Evolutionary conservation across 106 monocot species (phyloP).

Genomic region (Vanilla planifolia): DNA sequence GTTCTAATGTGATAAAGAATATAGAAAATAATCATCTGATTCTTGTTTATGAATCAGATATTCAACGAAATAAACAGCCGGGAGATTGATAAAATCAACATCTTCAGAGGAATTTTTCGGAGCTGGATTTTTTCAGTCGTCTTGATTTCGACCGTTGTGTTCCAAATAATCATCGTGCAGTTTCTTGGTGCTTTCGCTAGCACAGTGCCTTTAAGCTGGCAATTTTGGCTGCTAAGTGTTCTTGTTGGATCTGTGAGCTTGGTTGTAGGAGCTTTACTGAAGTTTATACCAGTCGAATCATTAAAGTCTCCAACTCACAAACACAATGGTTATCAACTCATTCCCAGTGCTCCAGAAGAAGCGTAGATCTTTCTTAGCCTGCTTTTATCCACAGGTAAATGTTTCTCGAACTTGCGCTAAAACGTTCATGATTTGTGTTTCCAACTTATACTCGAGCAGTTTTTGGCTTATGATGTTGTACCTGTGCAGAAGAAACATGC

Average conservation of each 20-base stretch:
- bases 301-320: conserved; percentile 4
- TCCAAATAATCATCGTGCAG: conserved; percentile 68
- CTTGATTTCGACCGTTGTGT: conserved; percentile 40
- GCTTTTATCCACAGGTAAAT: no score
- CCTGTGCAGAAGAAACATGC: no score
- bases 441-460: no score
- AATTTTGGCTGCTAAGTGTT: conserved; percentile 47
- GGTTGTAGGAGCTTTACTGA: conserved; percentile 42
- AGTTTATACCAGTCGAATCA: conserved; percentile 50
- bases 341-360: no score
- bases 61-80: conserved; percentile 90
- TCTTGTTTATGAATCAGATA: conserved; percentile 28
- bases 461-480: no score
- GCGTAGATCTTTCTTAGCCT: no score
- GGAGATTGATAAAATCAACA: conserved; percentile 71
- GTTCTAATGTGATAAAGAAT: no score
- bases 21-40: no score
- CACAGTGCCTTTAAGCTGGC: conserved; percentile 60
- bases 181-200: conserved; percentile 61
- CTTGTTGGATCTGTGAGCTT: conserved; percentile 50
- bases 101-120: conserved; percentile 51
- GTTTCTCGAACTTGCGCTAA: no score
- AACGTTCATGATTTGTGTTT: no score
- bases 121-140: conserved; percentile 62
- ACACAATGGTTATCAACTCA: conserved; percentile 34